Percentiles rank a stretch among this genome's conserved stretches.
Evolutionary conservation across 768 basidiomycete species (phyloP).

Genomic region (Lactarius evosmus): DNA sequence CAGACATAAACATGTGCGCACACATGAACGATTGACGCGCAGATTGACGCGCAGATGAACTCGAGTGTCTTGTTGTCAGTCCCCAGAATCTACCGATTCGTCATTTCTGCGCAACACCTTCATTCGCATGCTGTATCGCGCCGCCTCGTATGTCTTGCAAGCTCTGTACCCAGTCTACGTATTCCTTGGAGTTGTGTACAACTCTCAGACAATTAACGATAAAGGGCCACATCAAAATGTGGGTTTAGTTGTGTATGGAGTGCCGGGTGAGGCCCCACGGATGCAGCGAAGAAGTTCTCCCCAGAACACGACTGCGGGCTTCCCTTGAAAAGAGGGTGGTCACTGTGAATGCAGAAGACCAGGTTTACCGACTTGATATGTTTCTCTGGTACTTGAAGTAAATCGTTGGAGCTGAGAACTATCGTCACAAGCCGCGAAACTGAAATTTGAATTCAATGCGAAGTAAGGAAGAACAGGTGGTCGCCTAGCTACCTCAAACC

Average conservation of each 20-base stretch:
- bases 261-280: constrained; percentile 4
- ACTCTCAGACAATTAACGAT: constrained; percentile 17
- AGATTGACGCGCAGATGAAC: background rate
- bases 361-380: background rate
- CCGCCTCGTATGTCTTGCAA: constrained; percentile 7
- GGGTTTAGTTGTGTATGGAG: constrained; percentile 8
- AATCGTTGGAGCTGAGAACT: too few species aligned
- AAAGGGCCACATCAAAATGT: constrained; percentile 17
- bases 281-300: background rate
- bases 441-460: too few species aligned
- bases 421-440: too few species aligned
- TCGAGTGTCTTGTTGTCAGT: too few species aligned
- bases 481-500: too few species aligned
- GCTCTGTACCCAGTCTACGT: constrained; percentile 24
- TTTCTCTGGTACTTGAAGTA: too few species aligned
- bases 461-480: too few species aligned
- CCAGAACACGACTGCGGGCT: background rate
- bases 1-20: too few species aligned
- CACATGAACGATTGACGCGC: background rate
- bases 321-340: constrained; percentile 22
- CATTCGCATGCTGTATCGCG: constrained; percentile 16
- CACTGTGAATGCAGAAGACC: constrained; percentile 4
- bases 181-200: constrained; percentile 21
- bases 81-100: background rate
- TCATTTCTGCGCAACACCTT: constrained; percentile 15